Evolutionary conservation across 1,284 basidiomycete genomes (phyloP).

Genomic region (Tylopilus orsonianus): DNA sequence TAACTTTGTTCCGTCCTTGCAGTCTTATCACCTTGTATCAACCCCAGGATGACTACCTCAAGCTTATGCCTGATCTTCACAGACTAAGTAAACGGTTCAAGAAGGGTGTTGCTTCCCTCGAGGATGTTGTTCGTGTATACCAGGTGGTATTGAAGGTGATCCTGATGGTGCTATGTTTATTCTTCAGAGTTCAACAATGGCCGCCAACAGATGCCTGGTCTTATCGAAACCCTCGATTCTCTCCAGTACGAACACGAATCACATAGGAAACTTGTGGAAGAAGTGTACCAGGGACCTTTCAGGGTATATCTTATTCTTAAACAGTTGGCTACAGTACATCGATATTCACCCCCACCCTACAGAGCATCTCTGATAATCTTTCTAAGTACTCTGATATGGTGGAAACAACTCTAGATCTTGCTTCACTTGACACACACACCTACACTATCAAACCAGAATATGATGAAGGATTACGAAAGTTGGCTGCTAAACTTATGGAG

Average conservation of each 20-base stretch:
- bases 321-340: too few relatives aligned
- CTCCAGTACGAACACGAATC: constrained; percentile 50
- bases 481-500: constrained; percentile 68
- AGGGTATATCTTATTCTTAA: constrained; percentile 44
- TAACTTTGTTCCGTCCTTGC: neutral
- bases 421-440: constrained; percentile 81
- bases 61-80: constrained; percentile 92
- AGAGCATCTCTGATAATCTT: constrained; percentile 68
- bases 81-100: constrained; percentile 93
- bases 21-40: neutral
- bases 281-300: constrained; percentile 64
- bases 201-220: constrained; percentile 65
- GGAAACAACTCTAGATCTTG: constrained; percentile 91
- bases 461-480: constrained; percentile 70
- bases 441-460: constrained; percentile 95
- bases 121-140: constrained; percentile 96
- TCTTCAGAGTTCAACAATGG: neutral
- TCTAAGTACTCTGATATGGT: constrained; percentile 91
- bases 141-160: constrained; percentile 75
- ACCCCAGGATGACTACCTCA: constrained; percentile 78
- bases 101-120: constrained; percentile 79
- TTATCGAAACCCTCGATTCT: constrained; percentile 64
- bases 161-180: neutral
- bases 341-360: constrained; percentile 1
- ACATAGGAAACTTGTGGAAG: constrained; percentile 59